Evolutionary conservation across 2,329 filamentous ascomycete genomes (phyloP).

Genomic region (Saccharata proteae): DNA sequence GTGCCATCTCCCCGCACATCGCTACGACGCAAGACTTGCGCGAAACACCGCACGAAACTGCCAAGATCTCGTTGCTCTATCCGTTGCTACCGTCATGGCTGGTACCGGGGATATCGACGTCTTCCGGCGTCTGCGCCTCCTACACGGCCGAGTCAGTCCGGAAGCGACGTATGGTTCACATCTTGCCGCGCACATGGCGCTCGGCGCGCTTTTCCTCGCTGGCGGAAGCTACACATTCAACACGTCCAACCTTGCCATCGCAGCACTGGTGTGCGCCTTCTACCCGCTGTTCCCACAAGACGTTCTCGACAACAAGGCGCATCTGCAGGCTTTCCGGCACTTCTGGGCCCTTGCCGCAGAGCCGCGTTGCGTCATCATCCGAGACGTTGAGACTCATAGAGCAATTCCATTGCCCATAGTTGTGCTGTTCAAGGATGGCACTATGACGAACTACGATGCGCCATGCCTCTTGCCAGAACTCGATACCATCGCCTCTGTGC

Average conservation of each 20-base stretch:
- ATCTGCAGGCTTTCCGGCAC: constrained; percentile 91
- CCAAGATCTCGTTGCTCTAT: constrained; percentile 74
- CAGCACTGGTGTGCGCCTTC: constrained; percentile 76
- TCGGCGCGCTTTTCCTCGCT: constrained; percentile 81
- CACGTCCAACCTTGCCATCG: constrained; percentile 76
- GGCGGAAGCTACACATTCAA: constrained; percentile 88
- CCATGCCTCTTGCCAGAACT: constrained; percentile 54
- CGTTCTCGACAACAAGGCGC: constrained; percentile 86
- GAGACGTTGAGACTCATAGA: constrained; percentile 73
- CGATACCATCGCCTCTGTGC: constrained; percentile 48
- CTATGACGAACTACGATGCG: constrained; percentile 28
- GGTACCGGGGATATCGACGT: constrained; percentile 82
- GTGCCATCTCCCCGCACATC: constrained; percentile 47
- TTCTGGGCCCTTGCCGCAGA: constrained; percentile 94
- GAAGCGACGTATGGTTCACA: constrained; percentile 90
- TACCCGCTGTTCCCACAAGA: constrained; percentile 85
- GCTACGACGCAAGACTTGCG: constrained; percentile 76
- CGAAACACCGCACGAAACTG: constrained; percentile 79
- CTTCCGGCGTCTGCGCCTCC: constrained; percentile 70
- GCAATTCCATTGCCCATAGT: constrained; percentile 63
- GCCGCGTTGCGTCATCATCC: constrained; percentile 73
- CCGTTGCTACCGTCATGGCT: constrained; percentile 83
- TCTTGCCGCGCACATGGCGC: constrained; percentile 80
- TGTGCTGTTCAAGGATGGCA: constrained; percentile 44
- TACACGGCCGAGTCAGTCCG: constrained; percentile 75